phyloP scores from a whole-genome alignment of 163 green algal genomes.

The Chlamydomonas reinhardtii region DNA sequence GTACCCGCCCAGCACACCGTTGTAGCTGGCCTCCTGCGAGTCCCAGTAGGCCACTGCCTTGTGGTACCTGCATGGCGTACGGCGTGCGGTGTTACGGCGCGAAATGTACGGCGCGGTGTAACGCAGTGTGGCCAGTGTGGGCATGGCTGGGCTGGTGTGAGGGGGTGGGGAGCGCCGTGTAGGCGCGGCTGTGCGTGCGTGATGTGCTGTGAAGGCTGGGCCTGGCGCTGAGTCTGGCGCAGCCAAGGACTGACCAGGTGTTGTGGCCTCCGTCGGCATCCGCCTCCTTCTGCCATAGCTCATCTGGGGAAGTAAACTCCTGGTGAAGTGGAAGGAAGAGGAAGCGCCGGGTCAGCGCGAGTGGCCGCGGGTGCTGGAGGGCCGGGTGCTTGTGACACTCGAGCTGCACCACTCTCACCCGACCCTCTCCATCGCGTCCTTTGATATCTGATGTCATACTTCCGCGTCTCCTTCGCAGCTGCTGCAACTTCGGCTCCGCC shows the following conservation, averaged over 20 bases:
- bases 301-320: conserved; percentile 58
- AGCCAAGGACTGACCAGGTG: conserved; percentile 59
- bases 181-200: no score
- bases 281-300: conserved; percentile 68
- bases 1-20: conserved; percentile 91
- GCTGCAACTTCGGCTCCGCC: no score
- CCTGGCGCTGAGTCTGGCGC: no score
- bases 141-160: no score
- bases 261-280: conserved; percentile 62
- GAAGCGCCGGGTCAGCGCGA: no score
- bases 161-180: no score
- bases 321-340: background rate
- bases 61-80: conserved; percentile 46
- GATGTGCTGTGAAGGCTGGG: no score
- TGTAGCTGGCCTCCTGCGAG: conserved; percentile 79
- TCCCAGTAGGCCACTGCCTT: conserved; percentile 90
- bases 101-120: no score
- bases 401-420: background rate
- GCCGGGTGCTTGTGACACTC: background rate
- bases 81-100: conserved; percentile 2
- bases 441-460: conserved; percentile 9
- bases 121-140: background rate
- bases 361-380: no score
- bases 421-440: conserved; percentile 31
- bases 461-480: no score